Evolutionary conservation across 805 yeast species (phyloP).

Genomic region (Candida palmyrensis): DNA sequence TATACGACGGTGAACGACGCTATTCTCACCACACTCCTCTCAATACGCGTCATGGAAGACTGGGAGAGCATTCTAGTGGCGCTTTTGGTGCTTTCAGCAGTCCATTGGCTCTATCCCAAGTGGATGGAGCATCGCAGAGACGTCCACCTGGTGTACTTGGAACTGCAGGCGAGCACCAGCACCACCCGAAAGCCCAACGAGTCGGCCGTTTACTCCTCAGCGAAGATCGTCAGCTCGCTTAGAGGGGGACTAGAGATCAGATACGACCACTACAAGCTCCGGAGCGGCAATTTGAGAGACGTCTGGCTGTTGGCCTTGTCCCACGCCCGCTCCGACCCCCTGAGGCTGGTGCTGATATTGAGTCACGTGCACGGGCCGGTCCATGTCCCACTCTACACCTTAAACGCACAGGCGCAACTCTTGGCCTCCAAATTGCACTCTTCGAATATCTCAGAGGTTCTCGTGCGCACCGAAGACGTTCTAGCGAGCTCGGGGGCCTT

Average conservation of each 20-base stretch:
- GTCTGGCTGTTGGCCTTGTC: slow-evolving; percentile 53
- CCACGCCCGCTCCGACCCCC: slow-evolving; percentile 10
- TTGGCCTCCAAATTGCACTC: slow-evolving; percentile 12
- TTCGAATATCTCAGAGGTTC: slow-evolving; percentile 10
- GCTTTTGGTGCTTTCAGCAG: slow-evolving; percentile 14
- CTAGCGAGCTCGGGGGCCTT: slow-evolving; percentile 27
- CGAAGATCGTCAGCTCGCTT: slow-evolving; percentile 62
- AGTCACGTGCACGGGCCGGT: no score
- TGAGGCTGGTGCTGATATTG: no score
- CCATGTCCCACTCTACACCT: background rate
- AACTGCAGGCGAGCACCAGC: slow-evolving; percentile 61
- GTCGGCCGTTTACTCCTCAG: slow-evolving; percentile 72
- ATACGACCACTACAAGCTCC: slow-evolving; percentile 51
- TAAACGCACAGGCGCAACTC: slow-evolving; percentile 7
- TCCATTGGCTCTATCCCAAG: slow-evolving; percentile 15
- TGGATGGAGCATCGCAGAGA: slow-evolving; percentile 42
- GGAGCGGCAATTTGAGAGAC: slow-evolving; percentile 76
- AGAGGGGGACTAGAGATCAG: slow-evolving; percentile 66
- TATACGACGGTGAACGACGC: no score
- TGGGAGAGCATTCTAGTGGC: slow-evolving; percentile 10
- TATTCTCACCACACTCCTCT: no score
- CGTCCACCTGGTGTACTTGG: slow-evolving; percentile 51
- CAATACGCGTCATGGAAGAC: slow-evolving; percentile 6
- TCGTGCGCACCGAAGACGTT: slow-evolving; percentile 21
- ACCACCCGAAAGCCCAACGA: slow-evolving; percentile 62